Base-by-base conservation (phyloP, 2,329 filamentous ascomycete species). In the Ophiostoma australiae region DNA sequence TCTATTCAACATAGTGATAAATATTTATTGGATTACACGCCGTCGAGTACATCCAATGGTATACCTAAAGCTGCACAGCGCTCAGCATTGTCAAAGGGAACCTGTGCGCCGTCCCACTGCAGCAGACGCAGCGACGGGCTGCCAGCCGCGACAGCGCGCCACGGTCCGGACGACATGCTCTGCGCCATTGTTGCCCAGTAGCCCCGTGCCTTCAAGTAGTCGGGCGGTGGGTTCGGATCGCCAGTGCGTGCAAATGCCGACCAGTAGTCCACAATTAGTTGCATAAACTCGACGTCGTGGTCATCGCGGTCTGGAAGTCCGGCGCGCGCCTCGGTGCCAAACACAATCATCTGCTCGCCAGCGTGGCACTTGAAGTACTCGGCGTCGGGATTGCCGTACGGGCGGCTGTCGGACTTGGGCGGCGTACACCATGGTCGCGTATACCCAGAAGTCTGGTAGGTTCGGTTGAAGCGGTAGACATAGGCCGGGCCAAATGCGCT, bases 351-450 rank as follows among this genome's bases (percentile, higher is more conserved):
- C 70, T 81, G 77, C 70, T 82, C 80, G 11, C 80, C 80, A 1
- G 77, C 79, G 70, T 82, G 80, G 75, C 80, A 82, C 72, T 81
- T 81, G 74, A 78, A 79, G 75, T 82, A 82, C 71, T 82, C 80
- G 3, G 69, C 67, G n/a, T 77, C 74, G 2, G 78, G 79, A 71
- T 81, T 77, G 27, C 78, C 78, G 65, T 79, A 72, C 8, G 79
- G 80, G 8, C 76, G 75, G 0, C 72, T 72, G 1, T 74, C 70
- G 0, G 78, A 78, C 20, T 74, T 70, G 1, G 77, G 76, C 17
- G 78, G 75, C 39, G 73, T 73, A 73, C 78, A 81, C 75, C 75
- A 76, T 4, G 75, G 73, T 20, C 73, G 74, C 17, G 76, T 78
- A 74, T 78, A 79, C 1, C 75, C 75, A 4, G 70, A 27, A 11